Conservation (phyloP, 768 basidiomycete species). For the Tricholoma bakamatsutake region DNA sequence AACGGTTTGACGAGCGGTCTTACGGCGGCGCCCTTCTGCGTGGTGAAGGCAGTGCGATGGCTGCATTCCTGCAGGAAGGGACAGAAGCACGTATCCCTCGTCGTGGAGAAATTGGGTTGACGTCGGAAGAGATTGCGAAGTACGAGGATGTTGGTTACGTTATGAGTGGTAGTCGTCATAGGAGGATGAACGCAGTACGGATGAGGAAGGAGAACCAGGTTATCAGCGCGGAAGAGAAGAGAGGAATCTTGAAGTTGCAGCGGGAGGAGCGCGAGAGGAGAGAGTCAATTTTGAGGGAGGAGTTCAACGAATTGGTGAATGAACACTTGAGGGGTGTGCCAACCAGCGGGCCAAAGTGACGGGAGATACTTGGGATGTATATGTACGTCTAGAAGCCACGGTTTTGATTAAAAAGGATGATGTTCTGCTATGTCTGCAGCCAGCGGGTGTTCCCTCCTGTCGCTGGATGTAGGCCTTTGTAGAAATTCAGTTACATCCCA, state of each 20-base stretch:
- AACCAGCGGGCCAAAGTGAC: conserved; percentile 7
- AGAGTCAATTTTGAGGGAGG: conserved; percentile 83
- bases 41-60: conserved; percentile 98
- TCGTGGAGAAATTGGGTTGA: conserved; percentile 96
- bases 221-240: conserved; percentile 97
- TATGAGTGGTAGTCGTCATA: conserved; percentile 93
- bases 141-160: conserved; percentile 93
- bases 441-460: not conserved
- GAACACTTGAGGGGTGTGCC: conserved; percentile 59
- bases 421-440: not conserved
- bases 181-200: conserved; percentile 97
- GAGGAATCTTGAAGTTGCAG: conserved; percentile 91
- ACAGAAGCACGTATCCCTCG: conserved; percentile 88
- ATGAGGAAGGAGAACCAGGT: conserved; percentile 99
- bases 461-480: not conserved
- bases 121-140: conserved; percentile 78
- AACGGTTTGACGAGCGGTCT: conserved; percentile 65
- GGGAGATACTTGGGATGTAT: not conserved
- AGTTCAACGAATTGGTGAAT: conserved; percentile 79
- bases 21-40: conserved; percentile 88
- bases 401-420: not conserved
- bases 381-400: not conserved
- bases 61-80: conserved; percentile 87
- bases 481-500: not conserved
- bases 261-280: conserved; percentile 89